phyloP scores from a whole-genome alignment of 768 basidiomycete genomes.

The Boletus rex-veris region DNA sequence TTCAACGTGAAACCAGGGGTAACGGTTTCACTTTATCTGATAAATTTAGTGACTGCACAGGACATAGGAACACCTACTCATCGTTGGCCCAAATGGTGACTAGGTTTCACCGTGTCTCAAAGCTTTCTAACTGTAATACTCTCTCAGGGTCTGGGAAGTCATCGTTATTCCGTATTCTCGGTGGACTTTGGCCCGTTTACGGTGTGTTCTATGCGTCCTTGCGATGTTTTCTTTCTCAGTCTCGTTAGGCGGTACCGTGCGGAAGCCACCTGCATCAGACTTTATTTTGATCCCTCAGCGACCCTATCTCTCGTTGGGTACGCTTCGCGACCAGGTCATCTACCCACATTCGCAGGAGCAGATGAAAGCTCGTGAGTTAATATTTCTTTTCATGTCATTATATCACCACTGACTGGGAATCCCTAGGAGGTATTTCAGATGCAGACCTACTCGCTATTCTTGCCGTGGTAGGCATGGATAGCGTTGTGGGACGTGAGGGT shows the following conservation, averaged over 20 bases:
- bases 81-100: slow-evolving; percentile 90
- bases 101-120: not conserved
- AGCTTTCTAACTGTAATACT: not conserved
- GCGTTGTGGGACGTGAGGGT: slow-evolving; percentile 90
- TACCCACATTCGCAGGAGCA: slow-evolving; percentile 84
- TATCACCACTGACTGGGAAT: slow-evolving; percentile 5
- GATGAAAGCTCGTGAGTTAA: slow-evolving; percentile 69
- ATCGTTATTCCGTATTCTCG: slow-evolving; percentile 91
- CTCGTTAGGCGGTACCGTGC: slow-evolving; percentile 62
- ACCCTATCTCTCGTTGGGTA: slow-evolving; percentile 92
- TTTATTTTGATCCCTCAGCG: slow-evolving; percentile 96
- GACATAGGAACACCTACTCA: slow-evolving; percentile 78
- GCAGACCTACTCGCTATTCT: slow-evolving; percentile 69
- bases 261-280: slow-evolving; percentile 82
- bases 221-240: slow-evolving; percentile 5
- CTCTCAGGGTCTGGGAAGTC: slow-evolving; percentile 78
- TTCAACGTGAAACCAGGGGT: slow-evolving; percentile 90
- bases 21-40: slow-evolving; percentile 5
- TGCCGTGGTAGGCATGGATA: slow-evolving; percentile 76
- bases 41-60: not conserved
- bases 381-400: not conserved
- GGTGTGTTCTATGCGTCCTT: slow-evolving; percentile 19
- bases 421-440: slow-evolving; percentile 70
- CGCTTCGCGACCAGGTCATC: slow-evolving; percentile 92
- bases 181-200: slow-evolving; percentile 90